Base-by-base conservation (phyloP, 2,329 filamentous ascomycete species). In the Hymenoscyphus infarciens region DNA sequence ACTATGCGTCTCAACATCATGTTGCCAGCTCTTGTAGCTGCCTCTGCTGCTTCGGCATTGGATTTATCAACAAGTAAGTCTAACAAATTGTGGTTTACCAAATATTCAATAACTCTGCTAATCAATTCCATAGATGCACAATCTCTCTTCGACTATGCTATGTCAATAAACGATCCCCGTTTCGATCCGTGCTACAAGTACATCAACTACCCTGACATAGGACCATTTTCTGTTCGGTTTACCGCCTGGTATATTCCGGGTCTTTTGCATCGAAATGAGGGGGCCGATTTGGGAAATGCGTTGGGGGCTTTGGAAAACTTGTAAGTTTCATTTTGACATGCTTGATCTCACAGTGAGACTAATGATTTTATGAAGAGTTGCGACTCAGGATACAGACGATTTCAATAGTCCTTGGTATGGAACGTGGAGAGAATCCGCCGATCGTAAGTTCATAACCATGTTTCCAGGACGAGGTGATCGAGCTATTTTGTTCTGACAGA, bases 211-310 rank as follows among this genome's bases (percentile, higher is more conserved):
- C 71, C 72, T 11, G 75, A 79, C 56, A 77, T 76, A 2, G 78
- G 79, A 0, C 75, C 75, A 22, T 79, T 77, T 75, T 77, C 74
- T 3, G 70, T 75, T 38, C 73, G 78, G 10, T 80, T 80, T 57
- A 79, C 82, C 0, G 77, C 78, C 0, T 87, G 84, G 84, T 86
- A 87, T 70, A 81, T 82, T 0, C 75, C 82, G 1, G 84, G 84
- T 0, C 75, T 87, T 2, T 72, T 87, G 25, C 80, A 83, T 11
- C 77, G 84, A 2, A 83, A 87, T 65, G 63, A 79, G 15, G 78
- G 76, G 16, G 70, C 75, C 25, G 83, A 86, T 70, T 75, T 77
- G 1, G 69, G 73, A 1, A 78, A 84, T 66, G 84, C 84, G 0
- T 77, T 82, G 29, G 79, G 76, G 57, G 83, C 85, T 54, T 78